Evolutionary conservation across 1,139 yeast genomes (phyloP).

Genomic region (Scheffersomyces insectosa): DNA sequence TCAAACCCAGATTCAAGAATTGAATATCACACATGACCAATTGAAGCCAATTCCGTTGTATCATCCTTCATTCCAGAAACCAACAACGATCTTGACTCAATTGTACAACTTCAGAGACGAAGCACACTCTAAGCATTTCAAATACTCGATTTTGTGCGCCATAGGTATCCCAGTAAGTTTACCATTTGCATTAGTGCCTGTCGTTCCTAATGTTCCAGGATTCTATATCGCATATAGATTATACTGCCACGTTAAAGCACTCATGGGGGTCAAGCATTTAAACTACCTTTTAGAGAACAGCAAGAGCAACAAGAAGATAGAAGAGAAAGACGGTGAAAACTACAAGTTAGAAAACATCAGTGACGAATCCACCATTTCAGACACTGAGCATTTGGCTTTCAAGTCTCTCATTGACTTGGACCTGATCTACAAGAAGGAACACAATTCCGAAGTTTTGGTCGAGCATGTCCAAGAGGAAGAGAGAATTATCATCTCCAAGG

Average conservation of each 20-base stretch:
- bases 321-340: slow-evolving; percentile 1
- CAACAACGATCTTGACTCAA: slow-evolving; percentile 34
- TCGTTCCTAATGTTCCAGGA: slow-evolving; percentile 96
- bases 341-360: background rate
- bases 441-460: slow-evolving; percentile 9
- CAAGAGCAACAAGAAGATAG: slow-evolving; percentile 1
- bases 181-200: slow-evolving; percentile 80
- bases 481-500: slow-evolving; percentile 29
- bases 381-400: slow-evolving; percentile 29
- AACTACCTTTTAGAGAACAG: slow-evolving; percentile 43
- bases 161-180: slow-evolving; percentile 73
- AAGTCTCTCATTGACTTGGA: slow-evolving; percentile 19
- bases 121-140: slow-evolving; percentile 30
- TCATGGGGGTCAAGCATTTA: slow-evolving; percentile 72
- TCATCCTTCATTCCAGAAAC: slow-evolving; percentile 40
- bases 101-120: slow-evolving; percentile 28
- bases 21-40: slow-evolving; percentile 31
- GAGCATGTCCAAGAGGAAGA: slow-evolving; percentile 26
- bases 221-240: slow-evolving; percentile 79
- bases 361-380: slow-evolving; percentile 4
- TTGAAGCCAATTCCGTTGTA: slow-evolving; percentile 44
- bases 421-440: slow-evolving; percentile 15
- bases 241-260: slow-evolving; percentile 83
- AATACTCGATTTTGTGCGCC: slow-evolving; percentile 46
- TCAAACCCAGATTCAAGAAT: slow-evolving; percentile 33